Percentiles rank a stretch among this genome's conserved stretches.
Evolutionary conservation across 169 alveolate genomes (phyloP).

Genomic region (Cryptosporidium ryanae): DNA sequence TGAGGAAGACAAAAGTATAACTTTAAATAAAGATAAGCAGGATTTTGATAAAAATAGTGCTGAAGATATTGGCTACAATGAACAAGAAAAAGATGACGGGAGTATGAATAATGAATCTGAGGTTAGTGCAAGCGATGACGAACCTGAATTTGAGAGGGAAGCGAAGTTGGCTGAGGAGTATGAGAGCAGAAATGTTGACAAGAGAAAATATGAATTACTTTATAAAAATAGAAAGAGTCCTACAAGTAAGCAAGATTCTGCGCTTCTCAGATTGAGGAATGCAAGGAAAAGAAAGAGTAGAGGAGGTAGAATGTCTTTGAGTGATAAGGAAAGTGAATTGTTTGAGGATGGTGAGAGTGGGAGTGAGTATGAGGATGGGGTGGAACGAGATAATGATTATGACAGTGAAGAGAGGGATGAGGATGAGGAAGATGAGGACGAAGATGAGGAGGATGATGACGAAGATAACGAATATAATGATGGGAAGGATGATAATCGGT

Average conservation of each 20-base stretch:
- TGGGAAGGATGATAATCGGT: slow-evolving; percentile 9
- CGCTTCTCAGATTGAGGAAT: slow-evolving; percentile 43
- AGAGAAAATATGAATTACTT: slow-evolving; percentile 59
- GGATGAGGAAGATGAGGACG: neutral
- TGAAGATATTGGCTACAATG: neutral
- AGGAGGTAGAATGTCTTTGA: slow-evolving; percentile 18
- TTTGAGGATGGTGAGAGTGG: slow-evolving; percentile 13
- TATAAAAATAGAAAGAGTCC: slow-evolving; percentile 39
- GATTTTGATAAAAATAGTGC: neutral
- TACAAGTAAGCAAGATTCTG: slow-evolving; percentile 62
- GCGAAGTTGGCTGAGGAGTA: slow-evolving; percentile 61
- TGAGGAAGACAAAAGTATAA: too few relatives aligned
- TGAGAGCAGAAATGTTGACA: slow-evolving; percentile 23
- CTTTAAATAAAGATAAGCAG: neutral
- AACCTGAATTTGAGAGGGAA: slow-evolving; percentile 68
- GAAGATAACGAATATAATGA: neutral
- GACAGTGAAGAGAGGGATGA: neutral
- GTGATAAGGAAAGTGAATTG: slow-evolving; percentile 11
- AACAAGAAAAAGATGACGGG: neutral
- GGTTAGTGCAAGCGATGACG: slow-evolving; percentile 21
- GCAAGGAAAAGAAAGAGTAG: slow-evolving; percentile 55
- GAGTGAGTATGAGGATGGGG: slow-evolving; percentile 23
- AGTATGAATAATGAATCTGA: slow-evolving; percentile 17
- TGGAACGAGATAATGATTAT: slow-evolving; percentile 3
- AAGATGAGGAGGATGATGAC: slow-evolving; percentile 2